phyloP scores from a whole-genome alignment of 1,284 basidiomycete species.

The Puccinia hordei region DNA sequence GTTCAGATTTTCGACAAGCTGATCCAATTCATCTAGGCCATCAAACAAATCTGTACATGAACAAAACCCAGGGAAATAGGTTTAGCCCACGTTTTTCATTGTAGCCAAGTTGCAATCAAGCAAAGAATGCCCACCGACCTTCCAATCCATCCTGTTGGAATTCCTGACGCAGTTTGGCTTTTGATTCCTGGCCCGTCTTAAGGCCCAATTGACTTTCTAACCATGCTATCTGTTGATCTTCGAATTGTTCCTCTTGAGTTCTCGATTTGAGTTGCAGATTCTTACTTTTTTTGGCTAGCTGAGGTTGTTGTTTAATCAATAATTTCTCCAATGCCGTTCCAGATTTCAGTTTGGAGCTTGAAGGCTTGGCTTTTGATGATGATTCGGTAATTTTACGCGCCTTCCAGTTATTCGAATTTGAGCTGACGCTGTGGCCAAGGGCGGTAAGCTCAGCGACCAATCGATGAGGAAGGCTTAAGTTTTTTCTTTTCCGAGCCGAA shows the following conservation, averaged over 20 bases:
- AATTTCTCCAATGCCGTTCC: conserved; percentile 30
- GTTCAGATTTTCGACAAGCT: conserved; percentile 31
- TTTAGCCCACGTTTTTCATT: not conserved
- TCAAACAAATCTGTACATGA: conserved; percentile 48
- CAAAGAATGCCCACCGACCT: conserved; percentile 7
- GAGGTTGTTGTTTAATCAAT: conserved; percentile 17
- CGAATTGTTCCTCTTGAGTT: conserved; percentile 35
- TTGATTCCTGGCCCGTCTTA: conserved; percentile 30
- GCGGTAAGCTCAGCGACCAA: conserved; percentile 49
- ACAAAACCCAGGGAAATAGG: not conserved
- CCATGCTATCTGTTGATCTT: conserved; percentile 49
- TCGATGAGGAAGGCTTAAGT: conserved; percentile 28
- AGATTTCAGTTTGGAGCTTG: conserved; percentile 22
- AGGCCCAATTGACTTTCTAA: conserved; percentile 47
- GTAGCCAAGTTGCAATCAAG: not conserved
- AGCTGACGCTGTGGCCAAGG: conserved; percentile 31
- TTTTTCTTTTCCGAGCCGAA: conserved; percentile 25
- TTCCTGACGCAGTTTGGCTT: conserved; percentile 42
- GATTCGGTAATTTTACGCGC: not conserved
- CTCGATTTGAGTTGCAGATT: conserved; percentile 17
- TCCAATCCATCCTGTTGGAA: conserved; percentile 50
- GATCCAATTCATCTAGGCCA: conserved; percentile 40
- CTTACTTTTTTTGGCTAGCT: not conserved
- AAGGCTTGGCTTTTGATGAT: not conserved
- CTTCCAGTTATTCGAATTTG: not conserved